These are phyloP conservation scores for Colletotrichum musicola DNA, from an alignment of 2,329 filamentous ascomycete genomes.

Conservation along the genomic window DNA sequence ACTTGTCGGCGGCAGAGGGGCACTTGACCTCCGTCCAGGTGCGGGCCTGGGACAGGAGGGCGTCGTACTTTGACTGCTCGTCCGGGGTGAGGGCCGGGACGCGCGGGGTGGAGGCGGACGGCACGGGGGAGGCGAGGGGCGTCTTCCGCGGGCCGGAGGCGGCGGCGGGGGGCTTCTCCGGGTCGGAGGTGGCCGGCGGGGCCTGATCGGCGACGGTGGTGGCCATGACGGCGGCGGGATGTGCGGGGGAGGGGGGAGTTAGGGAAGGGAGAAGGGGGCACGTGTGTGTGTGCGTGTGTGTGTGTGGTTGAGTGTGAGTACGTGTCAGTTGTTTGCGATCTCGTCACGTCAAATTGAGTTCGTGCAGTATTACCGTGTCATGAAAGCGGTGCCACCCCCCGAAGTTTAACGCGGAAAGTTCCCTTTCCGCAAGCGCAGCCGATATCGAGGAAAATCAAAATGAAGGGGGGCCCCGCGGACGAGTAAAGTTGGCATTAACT, in stretches of 20 bases:
- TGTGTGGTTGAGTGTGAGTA: too few species aligned
- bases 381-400: too few species aligned
- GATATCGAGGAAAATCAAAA: too few species aligned
- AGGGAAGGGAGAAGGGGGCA: neutral
- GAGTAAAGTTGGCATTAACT: too few species aligned
- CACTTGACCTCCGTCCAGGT: conserved; percentile 77
- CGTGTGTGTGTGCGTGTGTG: neutral
- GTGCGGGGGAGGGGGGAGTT: neutral
- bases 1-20: conserved; percentile 67
- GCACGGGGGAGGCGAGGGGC: conserved; percentile 69
- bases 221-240: conserved; percentile 18
- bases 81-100: conserved; percentile 76
- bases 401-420: too few species aligned
- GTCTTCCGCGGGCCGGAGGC: conserved; percentile 54
- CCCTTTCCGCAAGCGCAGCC: too few species aligned
- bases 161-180: conserved; percentile 20
- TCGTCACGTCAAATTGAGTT: too few species aligned
- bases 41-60: conserved; percentile 77
- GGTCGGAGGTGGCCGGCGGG: conserved; percentile 18
- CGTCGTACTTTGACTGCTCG: conserved; percentile 84
- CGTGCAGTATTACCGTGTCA: too few species aligned
- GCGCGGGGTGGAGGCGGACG: conserved; percentile 68
- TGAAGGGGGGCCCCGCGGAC: too few species aligned
- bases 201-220: conserved; percentile 33
- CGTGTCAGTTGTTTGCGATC: too few species aligned